phyloP scores from a whole-genome alignment of 805 yeast species.

The Yarrowia sp. region DNA sequence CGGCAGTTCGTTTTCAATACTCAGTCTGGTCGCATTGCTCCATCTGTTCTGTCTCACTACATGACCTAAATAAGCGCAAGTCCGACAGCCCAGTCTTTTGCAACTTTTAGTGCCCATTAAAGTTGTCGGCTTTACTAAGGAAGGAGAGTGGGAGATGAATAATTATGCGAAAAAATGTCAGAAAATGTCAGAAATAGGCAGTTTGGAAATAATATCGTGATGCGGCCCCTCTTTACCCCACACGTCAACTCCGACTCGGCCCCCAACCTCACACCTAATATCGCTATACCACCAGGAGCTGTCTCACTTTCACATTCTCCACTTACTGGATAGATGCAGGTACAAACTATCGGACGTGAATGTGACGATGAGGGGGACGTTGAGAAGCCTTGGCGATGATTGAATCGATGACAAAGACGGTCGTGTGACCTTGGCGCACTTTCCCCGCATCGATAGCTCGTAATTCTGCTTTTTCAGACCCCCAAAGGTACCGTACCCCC shows the following conservation, averaged over 20 bases:
- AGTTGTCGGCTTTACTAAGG: constrained; percentile 2
- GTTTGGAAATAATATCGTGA: neutral
- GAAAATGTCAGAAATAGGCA: neutral
- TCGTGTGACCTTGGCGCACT: too few relatives aligned
- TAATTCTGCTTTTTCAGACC: too few relatives aligned
- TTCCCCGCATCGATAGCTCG: too few relatives aligned
- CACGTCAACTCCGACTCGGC: neutral
- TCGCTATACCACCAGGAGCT: neutral
- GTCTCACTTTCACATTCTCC: constrained; percentile 29
- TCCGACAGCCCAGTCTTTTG: constrained; percentile 1
- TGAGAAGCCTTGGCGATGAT: neutral
- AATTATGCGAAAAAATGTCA: too few relatives aligned
- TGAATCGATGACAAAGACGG: too few relatives aligned
- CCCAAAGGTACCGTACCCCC: neutral
- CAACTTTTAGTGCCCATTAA: neutral
- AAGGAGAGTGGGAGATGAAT: too few relatives aligned
- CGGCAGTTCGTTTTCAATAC: too few relatives aligned
- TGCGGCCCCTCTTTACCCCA: neutral
- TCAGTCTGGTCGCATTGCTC: too few relatives aligned
- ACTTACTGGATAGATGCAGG: constrained; percentile 18
- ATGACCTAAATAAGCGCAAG: neutral
- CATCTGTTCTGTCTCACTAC: too few relatives aligned
- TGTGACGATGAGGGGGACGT: neutral
- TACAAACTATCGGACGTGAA: constrained; percentile 2
- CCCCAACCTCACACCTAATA: neutral